Base-by-base conservation (phyloP, 2,329 filamentous ascomycete species). In the Chaetomiaceae sp. region DNA sequence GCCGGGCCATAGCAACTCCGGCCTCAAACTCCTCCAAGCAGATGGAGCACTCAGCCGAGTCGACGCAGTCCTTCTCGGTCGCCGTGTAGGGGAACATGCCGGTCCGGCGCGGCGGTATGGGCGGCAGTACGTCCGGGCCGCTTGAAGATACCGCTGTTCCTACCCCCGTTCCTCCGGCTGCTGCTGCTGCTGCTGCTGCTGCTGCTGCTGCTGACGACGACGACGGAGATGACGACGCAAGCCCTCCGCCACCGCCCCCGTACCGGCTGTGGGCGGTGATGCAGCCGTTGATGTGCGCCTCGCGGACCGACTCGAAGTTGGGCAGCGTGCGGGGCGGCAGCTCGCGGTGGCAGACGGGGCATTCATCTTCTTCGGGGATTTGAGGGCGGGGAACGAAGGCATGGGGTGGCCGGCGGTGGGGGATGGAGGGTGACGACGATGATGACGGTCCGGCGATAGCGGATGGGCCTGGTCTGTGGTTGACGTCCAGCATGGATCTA, bases 361-460 rank as follows among this genome's bases (percentile, higher is more conserved):
- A 91, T 57, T 88, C 83, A 60, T 90, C 86, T 59, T 89, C 86
- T 61, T 90, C 86, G 6, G 73, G 70, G 57, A 77, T 72, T 46
- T 75, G 77, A 1, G 68, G 72, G 10, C 70, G 71, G 4, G 67
- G 69, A 20, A 61, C 63, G 1, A 67, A 69, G 30, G 65, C 58
- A 22, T 64, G 67, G 19, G 65, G 68, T 32, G 55, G 53, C 24
- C 49, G 55, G 27, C 51, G 56, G 20, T 49, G 49, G 22, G 45
- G 35, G 34, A 29, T 34, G 22, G 45, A 27, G 17, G 51, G 39
- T 3, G 69, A 64, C 9, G 64, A 46, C 4, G 45, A 56, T 2
- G 56, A 51, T 15, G 62, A 47, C 3, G 45, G 33, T 1, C 37
- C 37, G 4, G 40, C 61, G 29, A 62, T 57, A 7, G 61, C 56